phyloP scores from a whole-genome alignment of 1,284 basidiomycete species.

The Microstroma glucosiphilum region DNA sequence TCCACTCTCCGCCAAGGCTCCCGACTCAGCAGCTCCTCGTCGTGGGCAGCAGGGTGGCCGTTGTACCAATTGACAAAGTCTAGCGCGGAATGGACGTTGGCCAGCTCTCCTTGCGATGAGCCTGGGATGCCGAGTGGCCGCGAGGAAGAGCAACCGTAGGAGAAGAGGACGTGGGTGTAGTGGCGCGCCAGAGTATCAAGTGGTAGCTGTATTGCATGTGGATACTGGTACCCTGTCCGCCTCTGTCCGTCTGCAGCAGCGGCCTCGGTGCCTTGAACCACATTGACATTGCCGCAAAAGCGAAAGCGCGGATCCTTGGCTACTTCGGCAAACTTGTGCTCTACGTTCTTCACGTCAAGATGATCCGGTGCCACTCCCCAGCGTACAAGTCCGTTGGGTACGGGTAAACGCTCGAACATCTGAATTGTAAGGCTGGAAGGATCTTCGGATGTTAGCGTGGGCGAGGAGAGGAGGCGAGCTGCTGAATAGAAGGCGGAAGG shows the following conservation, averaged over 20 bases:
- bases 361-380: slow-evolving; percentile 99
- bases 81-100: slow-evolving; percentile 68
- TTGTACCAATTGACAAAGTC: slow-evolving; percentile 97
- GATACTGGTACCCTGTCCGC: slow-evolving; percentile 46
- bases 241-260: background rate
- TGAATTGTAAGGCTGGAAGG: slow-evolving; percentile 59
- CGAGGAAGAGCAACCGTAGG: slow-evolving; percentile 69
- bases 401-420: slow-evolving; percentile 86
- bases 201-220: slow-evolving; percentile 59
- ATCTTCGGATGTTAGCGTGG: slow-evolving; percentile 13
- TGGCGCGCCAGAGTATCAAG: slow-evolving; percentile 60
- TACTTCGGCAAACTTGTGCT: slow-evolving; percentile 77
- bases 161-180: slow-evolving; percentile 75
- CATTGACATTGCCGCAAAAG: slow-evolving; percentile 83
- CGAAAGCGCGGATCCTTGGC: slow-evolving; percentile 37
- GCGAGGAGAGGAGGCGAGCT: slow-evolving; percentile 31
- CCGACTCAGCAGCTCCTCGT: slow-evolving; percentile 59
- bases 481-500: slow-evolving; percentile 94
- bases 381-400: slow-evolving; percentile 86
- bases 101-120: slow-evolving; percentile 51
- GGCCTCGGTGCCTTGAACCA: slow-evolving; percentile 53
- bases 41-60: slow-evolving; percentile 64
- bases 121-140: slow-evolving; percentile 49
- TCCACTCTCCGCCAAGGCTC: slow-evolving; percentile 27
- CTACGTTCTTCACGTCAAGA: slow-evolving; percentile 99